Base-by-base conservation (phyloP, 192 early-diverging fungal species). In the Coemansia javaensis region DNA sequence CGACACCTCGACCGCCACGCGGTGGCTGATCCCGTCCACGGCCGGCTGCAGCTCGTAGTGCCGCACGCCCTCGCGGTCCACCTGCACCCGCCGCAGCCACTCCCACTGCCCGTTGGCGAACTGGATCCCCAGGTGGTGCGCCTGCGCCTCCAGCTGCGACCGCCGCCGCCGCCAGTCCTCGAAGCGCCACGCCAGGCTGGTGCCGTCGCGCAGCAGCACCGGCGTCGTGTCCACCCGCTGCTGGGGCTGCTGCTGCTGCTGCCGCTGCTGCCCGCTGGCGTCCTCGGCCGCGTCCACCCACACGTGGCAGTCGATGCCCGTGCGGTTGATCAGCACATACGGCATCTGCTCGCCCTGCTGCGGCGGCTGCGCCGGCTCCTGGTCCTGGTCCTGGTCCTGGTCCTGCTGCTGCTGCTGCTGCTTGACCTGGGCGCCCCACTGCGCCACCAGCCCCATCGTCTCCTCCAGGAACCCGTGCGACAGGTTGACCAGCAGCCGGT, bases 101-200 rank as follows among this genome's bases (percentile, higher is more conserved):
- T 98, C 94, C 93, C 94, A 96, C 46, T 77, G 66, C 3, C 85
- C 81, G 15, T 89, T 87, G 40, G 88, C 70, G 41, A 96, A 80
- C 66, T 94, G 91, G 12, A 95, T 55, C 21, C 85, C 90, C 11
- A 98, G 56, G 47, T 81, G 81, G 47, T 98, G 94, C 45, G 83
- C 84, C 28, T 75, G 59, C 32, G 53, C 64, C 40, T 63, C 63
- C 34, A 69, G 52, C 58, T 88, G 88, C 75, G 95, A 91, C 44
- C 94, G 85, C 66, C 87, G 82, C 30, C 81, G 84, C 44, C 90
- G 78, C 94, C 94, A 99, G 58, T 99, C 91, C 48, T 94, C 93
- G 52, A 97, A 97, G n/a, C 90, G 80, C 95, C 95, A 98, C 32
- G 88, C 80, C 14, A 91, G 73, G 17, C 85, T 85, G 20, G 80